These are phyloP conservation scores for Beauveria sp. DNA, from an alignment of 2,329 filamentous ascomycete species.

Conservation along the genomic window DNA sequence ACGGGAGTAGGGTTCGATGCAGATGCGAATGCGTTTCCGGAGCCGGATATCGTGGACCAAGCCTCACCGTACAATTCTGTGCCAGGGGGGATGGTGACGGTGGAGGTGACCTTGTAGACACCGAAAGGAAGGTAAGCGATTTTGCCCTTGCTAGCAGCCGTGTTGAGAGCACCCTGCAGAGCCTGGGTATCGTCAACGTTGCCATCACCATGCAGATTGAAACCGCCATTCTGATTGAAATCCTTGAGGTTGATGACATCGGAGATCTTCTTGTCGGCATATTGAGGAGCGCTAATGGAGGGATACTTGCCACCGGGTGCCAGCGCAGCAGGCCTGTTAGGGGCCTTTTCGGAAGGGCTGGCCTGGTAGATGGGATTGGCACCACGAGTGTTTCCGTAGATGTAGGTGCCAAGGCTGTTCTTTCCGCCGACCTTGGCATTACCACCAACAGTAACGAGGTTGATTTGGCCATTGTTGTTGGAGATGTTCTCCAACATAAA, in stretches of 20 bases:
- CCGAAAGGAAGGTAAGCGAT: slow-evolving; percentile 52
- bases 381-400: slow-evolving; percentile 35
- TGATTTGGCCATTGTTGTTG: slow-evolving; percentile 14
- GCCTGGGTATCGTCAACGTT: slow-evolving; percentile 51
- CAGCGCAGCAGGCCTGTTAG: slow-evolving; percentile 25
- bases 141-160: slow-evolving; percentile 37
- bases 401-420: slow-evolving; percentile 31
- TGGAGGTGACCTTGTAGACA: slow-evolving; percentile 42
- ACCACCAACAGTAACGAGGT: slow-evolving; percentile 13
- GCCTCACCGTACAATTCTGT: slow-evolving; percentile 11
- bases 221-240: slow-evolving; percentile 6
- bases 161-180: slow-evolving; percentile 48
- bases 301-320: slow-evolving; percentile 30
- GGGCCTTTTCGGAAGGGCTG: slow-evolving; percentile 21
- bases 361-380: slow-evolving; percentile 30
- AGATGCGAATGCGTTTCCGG: not conserved
- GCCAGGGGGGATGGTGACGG: slow-evolving; percentile 37
- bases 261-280: slow-evolving; percentile 23
- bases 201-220: slow-evolving; percentile 38
- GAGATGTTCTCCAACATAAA: slow-evolving; percentile 14
- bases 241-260: slow-evolving; percentile 27
- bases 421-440: slow-evolving; percentile 3
- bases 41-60: slow-evolving; percentile 7
- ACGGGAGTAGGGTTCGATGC: slow-evolving; percentile 9
- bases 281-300: slow-evolving; percentile 31